Base-by-base conservation (phyloP, 768 basidiomycete species). In the Melanogaster broomeanus region DNA sequence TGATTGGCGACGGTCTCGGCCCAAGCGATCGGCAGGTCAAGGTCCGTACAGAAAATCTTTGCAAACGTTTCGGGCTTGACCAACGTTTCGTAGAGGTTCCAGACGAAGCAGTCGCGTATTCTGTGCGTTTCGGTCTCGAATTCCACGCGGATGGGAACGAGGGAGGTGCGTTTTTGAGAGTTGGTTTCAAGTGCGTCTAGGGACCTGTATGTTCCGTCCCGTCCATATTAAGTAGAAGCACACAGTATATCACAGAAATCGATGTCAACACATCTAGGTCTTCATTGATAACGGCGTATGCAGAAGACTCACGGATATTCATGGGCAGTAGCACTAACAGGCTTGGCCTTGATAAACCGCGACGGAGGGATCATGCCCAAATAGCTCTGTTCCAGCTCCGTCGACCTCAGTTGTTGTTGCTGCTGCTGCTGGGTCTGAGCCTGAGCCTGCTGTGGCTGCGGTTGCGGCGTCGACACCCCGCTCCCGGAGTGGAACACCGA, bases 71-170 rank as follows among this genome's bases (percentile, higher is more conserved):
- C 86, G 0, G 96, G 94, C 22, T 84, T 87, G 60, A 96, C 85
- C 55, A 91, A 72, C n/a, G 76, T 73, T 72, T 98, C 96, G 65
- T 92, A 84, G 41, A 94, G 70, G 62, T 98, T 97, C 97, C 97
- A 99, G 11, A 92, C 82, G 68, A 99, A 98, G 62, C 88, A 88
- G 64, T 99, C 97, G 37, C 95, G 87, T 66, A 99, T 83, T 61
- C 95, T 78, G 63, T 91, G 90, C 0, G 88, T 88, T 11, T 93
- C 91, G 11, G 89, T 93, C 65, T 98, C 95, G 61, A 99, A 85
- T 60, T 98, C 95, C 46, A 99, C 90, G 41, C 92, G 90, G 51
- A 99, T 92, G 3, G 97, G 97, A 12, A 98, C 84, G 30, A 96
- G 83, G 5, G 78, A 65, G 3, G 78, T 75, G 1, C 68, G 68